phyloP scores from a whole-genome alignment of 2,329 filamentous ascomycete species.

The Penicillium sp. region DNA sequence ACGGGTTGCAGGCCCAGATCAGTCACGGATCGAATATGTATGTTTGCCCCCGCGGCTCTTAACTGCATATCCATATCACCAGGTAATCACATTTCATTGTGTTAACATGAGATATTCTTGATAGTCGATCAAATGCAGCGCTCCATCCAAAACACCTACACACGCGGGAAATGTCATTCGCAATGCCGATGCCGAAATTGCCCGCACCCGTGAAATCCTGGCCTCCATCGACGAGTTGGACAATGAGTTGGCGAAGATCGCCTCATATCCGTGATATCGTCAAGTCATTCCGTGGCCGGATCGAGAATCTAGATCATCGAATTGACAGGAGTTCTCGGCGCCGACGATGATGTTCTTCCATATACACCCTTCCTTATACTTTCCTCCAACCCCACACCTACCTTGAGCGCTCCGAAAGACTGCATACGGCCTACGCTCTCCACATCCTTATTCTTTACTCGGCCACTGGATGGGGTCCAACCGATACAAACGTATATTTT shows the following conservation, averaged over 20 bases:
- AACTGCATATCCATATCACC: too few relatives aligned
- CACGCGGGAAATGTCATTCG: slow-evolving; percentile 63
- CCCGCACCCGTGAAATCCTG: slow-evolving; percentile 78
- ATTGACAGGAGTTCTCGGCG: slow-evolving; percentile 44
- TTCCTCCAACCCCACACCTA: neutral
- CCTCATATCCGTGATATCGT: slow-evolving; percentile 91
- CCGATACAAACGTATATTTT: slow-evolving; percentile 6
- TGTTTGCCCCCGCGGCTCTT: slow-evolving; percentile 28
- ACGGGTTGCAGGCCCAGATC: slow-evolving; percentile 62
- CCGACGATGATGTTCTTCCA: slow-evolving; percentile 30
- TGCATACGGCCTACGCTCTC: neutral
- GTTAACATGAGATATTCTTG: slow-evolving; percentile 10
- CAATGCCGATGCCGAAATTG: slow-evolving; percentile 85
- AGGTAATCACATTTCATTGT: neutral
- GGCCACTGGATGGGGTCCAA: slow-evolving; percentile 24
- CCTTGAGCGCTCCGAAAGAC: neutral
- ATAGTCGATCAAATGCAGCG: slow-evolving; percentile 61
- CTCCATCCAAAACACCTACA: slow-evolving; percentile 59
- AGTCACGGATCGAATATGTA: slow-evolving; percentile 61
- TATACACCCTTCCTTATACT: neutral
- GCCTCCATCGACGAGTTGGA: slow-evolving; percentile 90
- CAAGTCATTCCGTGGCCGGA: slow-evolving; percentile 75
- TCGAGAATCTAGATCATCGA: slow-evolving; percentile 70
- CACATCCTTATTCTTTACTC: slow-evolving; percentile 4
- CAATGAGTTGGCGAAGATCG: slow-evolving; percentile 87